Percentiles rank a stretch among this genome's conserved stretches.
Evolutionary conservation across 345 rosid genomes (phyloP).

Genomic region (Lepidium aucheri): DNA sequence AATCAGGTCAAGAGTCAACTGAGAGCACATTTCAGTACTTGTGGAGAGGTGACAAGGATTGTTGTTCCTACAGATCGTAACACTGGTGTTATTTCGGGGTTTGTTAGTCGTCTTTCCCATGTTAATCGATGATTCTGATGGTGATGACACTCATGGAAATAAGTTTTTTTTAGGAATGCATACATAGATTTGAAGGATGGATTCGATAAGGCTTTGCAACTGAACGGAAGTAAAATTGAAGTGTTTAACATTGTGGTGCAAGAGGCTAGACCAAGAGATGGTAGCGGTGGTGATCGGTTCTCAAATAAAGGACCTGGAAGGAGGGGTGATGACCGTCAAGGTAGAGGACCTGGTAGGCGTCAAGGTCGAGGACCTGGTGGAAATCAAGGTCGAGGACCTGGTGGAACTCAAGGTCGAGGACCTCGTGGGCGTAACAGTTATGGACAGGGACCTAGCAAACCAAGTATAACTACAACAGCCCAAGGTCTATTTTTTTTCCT

Average conservation of each 20-base stretch:
- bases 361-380: conserved; percentile 22
- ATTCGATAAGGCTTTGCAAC: conserved; percentile 51
- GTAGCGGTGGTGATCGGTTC: neutral
- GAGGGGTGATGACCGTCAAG: conserved; percentile 4
- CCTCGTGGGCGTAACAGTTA: conserved; percentile 14
- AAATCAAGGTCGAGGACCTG: conserved; percentile 21
- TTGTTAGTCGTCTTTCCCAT: conserved; percentile 16
- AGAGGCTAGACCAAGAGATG: conserved; percentile 48
- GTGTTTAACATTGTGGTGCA: conserved; percentile 35
- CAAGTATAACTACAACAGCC: conserved; percentile 25
- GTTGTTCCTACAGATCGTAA: conserved; percentile 52
- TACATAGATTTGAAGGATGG: conserved; percentile 49
- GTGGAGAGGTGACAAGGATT: conserved; percentile 61
- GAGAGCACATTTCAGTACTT: conserved; percentile 45
- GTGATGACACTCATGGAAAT: neutral
- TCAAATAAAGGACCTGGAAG: conserved; percentile 5
- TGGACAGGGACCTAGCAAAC: conserved; percentile 27
- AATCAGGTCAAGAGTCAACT: conserved; percentile 44
- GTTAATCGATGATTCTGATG: neutral
- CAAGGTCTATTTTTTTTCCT: conserved; percentile 14
- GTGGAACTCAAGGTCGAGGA: conserved; percentile 22
- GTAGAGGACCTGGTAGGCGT: conserved; percentile 13
- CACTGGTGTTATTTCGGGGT: conserved; percentile 63
- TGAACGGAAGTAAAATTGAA: conserved; percentile 43
- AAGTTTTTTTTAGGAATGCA: conserved; percentile 45